A percentile compares a stretch with the other conserved stretches of the same genome.
Conservation (phyloP, 192 early-diverging fungal species). For the Geranomyces variabilis region DNA sequence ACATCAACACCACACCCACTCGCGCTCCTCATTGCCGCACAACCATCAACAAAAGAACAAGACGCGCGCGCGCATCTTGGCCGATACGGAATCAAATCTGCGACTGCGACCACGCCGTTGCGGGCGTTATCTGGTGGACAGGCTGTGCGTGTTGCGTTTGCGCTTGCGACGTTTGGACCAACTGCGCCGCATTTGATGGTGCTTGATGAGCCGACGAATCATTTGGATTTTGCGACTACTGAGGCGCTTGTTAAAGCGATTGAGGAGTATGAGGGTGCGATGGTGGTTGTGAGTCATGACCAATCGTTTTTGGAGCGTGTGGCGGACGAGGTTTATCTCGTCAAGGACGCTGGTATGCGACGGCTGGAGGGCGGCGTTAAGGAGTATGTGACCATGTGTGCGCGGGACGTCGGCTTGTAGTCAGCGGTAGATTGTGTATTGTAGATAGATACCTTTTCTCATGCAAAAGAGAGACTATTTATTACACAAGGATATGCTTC, state of each 20-base stretch:
- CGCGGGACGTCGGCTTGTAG: not conserved
- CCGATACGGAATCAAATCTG: constrained; percentile 66
- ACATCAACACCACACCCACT: constrained; percentile 31
- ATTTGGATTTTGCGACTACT: constrained; percentile 87
- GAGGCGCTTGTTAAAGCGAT: constrained; percentile 73
- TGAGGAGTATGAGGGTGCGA: constrained; percentile 70
- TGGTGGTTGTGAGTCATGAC: constrained; percentile 88
- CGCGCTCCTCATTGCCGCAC: not conserved
- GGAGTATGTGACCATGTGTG: constrained; percentile 55
- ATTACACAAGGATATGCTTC: no score
- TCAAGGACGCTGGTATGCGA: constrained; percentile 53
- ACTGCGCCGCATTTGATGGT: constrained; percentile 33
- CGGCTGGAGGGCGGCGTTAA: constrained; percentile 67
- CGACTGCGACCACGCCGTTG: constrained; percentile 62
- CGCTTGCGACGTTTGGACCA: constrained; percentile 35
- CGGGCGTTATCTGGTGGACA: constrained; percentile 80
- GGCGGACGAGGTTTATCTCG: constrained; percentile 50
- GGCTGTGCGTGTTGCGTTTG: constrained; percentile 75
- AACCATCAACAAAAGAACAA: constrained; percentile 44
- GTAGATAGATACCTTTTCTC: no score
- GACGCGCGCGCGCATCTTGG: constrained; percentile 75
- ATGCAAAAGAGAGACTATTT: no score
- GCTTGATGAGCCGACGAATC: constrained; percentile 74
- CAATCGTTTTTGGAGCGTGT: constrained; percentile 77
- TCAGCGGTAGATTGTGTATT: no score